Conservation (phyloP, 2,329 filamentous ascomycete species). For the Clarireedia hainanense region DNA sequence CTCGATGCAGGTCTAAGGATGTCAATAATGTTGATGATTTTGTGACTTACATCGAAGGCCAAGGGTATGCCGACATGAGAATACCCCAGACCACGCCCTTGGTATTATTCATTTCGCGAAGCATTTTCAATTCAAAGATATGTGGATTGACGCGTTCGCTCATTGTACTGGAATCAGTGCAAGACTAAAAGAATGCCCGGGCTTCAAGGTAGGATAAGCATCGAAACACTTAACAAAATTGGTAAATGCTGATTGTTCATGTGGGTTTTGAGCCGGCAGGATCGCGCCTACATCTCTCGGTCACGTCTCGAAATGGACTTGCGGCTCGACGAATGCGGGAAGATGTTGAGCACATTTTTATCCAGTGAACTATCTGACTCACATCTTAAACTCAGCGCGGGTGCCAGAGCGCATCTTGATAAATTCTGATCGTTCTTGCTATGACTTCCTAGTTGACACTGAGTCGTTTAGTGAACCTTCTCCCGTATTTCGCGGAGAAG, state of each 20-base stretch:
- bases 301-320: slow-evolving; percentile 58
- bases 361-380: slow-evolving; percentile 61
- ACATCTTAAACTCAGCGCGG: slow-evolving; percentile 54
- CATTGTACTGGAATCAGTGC: slow-evolving; percentile 76
- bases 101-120: slow-evolving; percentile 63
- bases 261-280: slow-evolving; percentile 43
- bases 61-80: slow-evolving; percentile 62
- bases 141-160: slow-evolving; percentile 66
- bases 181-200: slow-evolving; percentile 44
- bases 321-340: slow-evolving; percentile 49
- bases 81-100: slow-evolving; percentile 59
- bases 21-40: slow-evolving; percentile 54
- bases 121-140: slow-evolving; percentile 49
- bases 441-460: slow-evolving; percentile 63
- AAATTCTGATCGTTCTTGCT: slow-evolving; percentile 65
- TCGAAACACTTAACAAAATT: not conserved
- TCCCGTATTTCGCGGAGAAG: slow-evolving; percentile 52
- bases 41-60: slow-evolving; percentile 56
- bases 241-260: not conserved
- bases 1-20: slow-evolving; percentile 47
- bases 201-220: slow-evolving; percentile 49
- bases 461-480: slow-evolving; percentile 36
- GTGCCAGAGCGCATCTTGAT: slow-evolving; percentile 59
- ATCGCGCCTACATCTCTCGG: slow-evolving; percentile 57
- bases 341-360: slow-evolving; percentile 58